Base-by-base conservation (phyloP, 768 basidiomycete genomes). In the Cubamyces lactineus region DNA sequence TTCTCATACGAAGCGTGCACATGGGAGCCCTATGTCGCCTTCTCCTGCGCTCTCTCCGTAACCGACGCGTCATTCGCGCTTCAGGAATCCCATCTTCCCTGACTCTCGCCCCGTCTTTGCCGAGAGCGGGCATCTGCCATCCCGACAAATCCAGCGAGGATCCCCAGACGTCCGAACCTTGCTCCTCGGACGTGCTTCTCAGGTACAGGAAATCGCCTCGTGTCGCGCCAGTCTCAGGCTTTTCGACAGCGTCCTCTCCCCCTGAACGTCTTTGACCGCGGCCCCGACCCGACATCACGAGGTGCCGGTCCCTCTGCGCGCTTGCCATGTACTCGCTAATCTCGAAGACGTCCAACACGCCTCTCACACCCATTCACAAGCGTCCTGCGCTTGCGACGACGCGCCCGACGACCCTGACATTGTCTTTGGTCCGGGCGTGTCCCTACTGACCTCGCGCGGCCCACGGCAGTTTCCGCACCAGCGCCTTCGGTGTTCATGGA, bases 1-100 rank as follows among this genome's bases (percentile, higher is more conserved):
- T 59, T 59, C 57, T 59, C 57, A 51, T 59, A 59, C 57, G 57
- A 59, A 59, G 26, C 39, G 48, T 52, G 26, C 13, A 52, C 24
- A 50, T 59, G 49, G 49, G 49, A 59, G 48, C 34, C 13, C 57
- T 45, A 51, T 19, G 23, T 19, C 49, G 24, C 40, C 57, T 59
- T 52, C 57, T 43, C 43, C 15, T 41, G 40, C n/a, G n/a, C 49
- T 50, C 46, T 49, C 34, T 57, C 23, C 48, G 17, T 49, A 49
- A 43, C 57, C 49, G 48, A 42, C 5, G 11, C 57, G 57, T 59
- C 57, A 59, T 58, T 30, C 3, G 34, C 46, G 26, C n/a, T 19
- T 41, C 57, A 41, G 48, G 48, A 42, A 28, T 19, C 16, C 12
- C 3, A 7, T 2, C 48, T 42, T 42, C 57, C 19, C 39, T 39